Percentiles rank a stretch among this genome's conserved stretches.
phyloP scores from a whole-genome alignment of 768 basidiomycete genomes.

The Cystofilobasidium bisporidii region DNA sequence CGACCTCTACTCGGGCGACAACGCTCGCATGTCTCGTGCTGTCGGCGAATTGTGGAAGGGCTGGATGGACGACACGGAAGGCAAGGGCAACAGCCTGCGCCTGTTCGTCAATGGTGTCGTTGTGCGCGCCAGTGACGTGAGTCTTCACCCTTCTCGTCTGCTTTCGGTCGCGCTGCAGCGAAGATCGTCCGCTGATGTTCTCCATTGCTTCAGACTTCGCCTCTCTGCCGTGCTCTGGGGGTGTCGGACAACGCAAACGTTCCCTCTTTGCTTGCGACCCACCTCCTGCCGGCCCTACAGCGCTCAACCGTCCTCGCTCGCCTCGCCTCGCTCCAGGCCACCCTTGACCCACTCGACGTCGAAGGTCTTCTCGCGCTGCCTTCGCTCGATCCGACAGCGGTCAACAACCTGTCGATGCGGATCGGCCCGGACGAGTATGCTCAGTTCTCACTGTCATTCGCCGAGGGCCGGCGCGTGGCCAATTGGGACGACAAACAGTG shows the following conservation, averaged over 20 bases:
- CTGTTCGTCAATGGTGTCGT: constrained; percentile 61
- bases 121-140: constrained; percentile 53
- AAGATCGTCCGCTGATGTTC: too few species aligned
- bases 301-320: constrained; percentile 45
- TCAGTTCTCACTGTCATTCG: constrained; percentile 50
- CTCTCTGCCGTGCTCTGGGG: not conserved
- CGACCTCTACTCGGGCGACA: constrained; percentile 72
- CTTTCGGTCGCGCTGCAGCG: too few species aligned
- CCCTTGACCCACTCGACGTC: constrained; percentile 72
- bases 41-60: constrained; percentile 60
- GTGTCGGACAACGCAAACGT: not conserved
- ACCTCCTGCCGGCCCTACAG: constrained; percentile 27
- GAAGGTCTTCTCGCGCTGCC: constrained; percentile 53
- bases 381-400: constrained; percentile 23
- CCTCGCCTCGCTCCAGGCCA: constrained; percentile 49
- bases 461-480: not conserved
- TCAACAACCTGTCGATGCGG: constrained; percentile 20
- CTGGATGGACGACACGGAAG: constrained; percentile 55
- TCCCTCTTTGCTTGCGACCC: constrained; percentile 1
- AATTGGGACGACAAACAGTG: constrained; percentile 42
- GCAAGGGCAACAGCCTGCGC: constrained; percentile 67
- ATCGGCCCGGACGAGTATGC: constrained; percentile 48
- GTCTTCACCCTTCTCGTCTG: constrained; percentile 32
- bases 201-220: not conserved
- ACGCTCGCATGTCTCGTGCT: constrained; percentile 54